Conservation (phyloP, 2,329 filamentous ascomycete genomes). For the Stachybotrys chlorohalonatus region DNA sequence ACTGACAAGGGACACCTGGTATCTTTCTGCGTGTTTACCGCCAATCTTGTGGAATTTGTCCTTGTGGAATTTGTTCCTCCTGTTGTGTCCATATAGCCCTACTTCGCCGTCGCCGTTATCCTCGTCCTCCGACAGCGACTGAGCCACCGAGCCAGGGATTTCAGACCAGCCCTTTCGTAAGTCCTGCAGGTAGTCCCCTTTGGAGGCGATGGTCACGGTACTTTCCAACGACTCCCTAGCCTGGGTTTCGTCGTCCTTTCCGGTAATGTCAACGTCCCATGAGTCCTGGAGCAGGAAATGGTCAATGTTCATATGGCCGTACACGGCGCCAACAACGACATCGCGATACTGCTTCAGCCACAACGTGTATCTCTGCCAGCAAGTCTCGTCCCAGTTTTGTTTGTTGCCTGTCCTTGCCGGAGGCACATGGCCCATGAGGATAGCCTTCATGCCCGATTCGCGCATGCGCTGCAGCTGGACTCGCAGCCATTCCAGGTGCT, state of each 20-base stretch:
- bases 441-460: slow-evolving; percentile 81
- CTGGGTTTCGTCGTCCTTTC: slow-evolving; percentile 17
- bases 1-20: slow-evolving; percentile 68
- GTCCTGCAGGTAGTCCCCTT: slow-evolving; percentile 63
- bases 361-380: slow-evolving; percentile 94
- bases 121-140: slow-evolving; percentile 8
- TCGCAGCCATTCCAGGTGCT: slow-evolving; percentile 93
- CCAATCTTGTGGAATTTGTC: slow-evolving; percentile 56
- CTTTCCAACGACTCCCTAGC: slow-evolving; percentile 26
- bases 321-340: slow-evolving; percentile 69
- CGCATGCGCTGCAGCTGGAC: slow-evolving; percentile 80
- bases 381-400: slow-evolving; percentile 88
- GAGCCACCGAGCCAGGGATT: slow-evolving; percentile 47
- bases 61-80: slow-evolving; percentile 38
- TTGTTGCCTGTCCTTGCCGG: slow-evolving; percentile 81
- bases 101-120: slow-evolving; percentile 10
- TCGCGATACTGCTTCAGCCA: slow-evolving; percentile 90
- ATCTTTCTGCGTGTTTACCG: slow-evolving; percentile 76
- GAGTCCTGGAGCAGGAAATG: slow-evolving; percentile 92
- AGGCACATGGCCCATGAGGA: slow-evolving; percentile 88
- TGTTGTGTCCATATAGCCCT: slow-evolving; percentile 9
- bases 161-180: slow-evolving; percentile 70
- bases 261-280: slow-evolving; percentile 58
- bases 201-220: slow-evolving; percentile 55
- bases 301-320: slow-evolving; percentile 97